A percentile compares a stretch with the other conserved stretches of the same genome.
These are phyloP conservation scores for Pulveroboletus frians DNA, from an alignment of 768 basidiomycete genomes.

Conservation along the genomic window DNA sequence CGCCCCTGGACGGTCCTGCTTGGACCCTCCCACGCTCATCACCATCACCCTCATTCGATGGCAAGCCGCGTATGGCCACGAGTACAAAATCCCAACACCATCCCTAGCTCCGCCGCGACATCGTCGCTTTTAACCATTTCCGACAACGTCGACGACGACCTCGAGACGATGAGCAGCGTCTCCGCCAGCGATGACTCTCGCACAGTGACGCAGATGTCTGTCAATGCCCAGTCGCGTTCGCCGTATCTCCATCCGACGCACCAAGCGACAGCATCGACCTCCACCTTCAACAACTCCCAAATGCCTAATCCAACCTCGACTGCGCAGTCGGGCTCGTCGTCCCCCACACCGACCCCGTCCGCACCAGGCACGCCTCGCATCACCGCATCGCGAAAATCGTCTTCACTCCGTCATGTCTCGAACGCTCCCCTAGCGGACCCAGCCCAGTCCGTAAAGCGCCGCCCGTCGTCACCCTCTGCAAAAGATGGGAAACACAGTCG, in stretches of 20 bases:
- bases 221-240: constrained; percentile 24
- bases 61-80: constrained; percentile 20
- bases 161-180: constrained; percentile 20
- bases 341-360: constrained; percentile 15
- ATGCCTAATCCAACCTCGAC: not conserved
- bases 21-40: constrained; percentile 22
- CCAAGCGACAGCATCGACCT: constrained; percentile 33
- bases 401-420: constrained; percentile 28
- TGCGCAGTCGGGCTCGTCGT: not conserved
- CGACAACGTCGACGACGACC: constrained; percentile 22
- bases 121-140: constrained; percentile 4
- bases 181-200: constrained; percentile 12
- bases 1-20: too few relatives aligned
- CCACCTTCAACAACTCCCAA: constrained; percentile 30
- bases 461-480: constrained; percentile 25
- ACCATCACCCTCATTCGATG: constrained; percentile 14
- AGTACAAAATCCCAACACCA: constrained; percentile 11
- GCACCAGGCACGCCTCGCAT: constrained; percentile 26
- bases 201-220: constrained; percentile 1
- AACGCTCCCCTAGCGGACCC: constrained; percentile 25
- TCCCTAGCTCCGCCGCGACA: not conserved
- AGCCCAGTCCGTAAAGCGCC: constrained; percentile 23
- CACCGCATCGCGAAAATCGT: constrained; percentile 27
- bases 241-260: constrained; percentile 36
- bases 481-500: constrained; percentile 22